Base-by-base conservation (phyloP, 192 early-diverging fungal species). In the Gigaspora rosea region DNA sequence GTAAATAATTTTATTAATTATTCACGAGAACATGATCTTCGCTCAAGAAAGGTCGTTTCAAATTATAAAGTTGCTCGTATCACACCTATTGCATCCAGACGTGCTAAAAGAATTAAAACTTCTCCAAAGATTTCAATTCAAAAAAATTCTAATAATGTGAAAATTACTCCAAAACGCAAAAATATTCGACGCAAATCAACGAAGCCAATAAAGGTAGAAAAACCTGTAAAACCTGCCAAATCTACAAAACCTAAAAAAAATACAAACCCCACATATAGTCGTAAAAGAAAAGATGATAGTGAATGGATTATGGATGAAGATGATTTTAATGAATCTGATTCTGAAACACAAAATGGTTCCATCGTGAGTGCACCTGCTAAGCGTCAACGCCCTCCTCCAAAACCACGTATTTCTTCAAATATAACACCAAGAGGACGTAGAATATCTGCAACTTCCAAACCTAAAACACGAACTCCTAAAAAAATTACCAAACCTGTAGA, bases 271-370 rank as follows among this genome's bases (percentile, higher is more conserved):
- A 41, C 36, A 3, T 41, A 41, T 41, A 41, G 36, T 41, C 66
- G 48, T 69, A 69, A 69, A 13, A 69, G 20, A 15, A 69, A 51
- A 20, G 20, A 69, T 5, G 66, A 69, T 69, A 41, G 9, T 11
- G 66, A 69, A 50, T 69, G 66, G 66, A 41, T 11, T 12, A 41
- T 47, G 22, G 47, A 50, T 69, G 48, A 50, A 22, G 66, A n/a
- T 50, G 66, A 69, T n/a, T n/a, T n/a, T 69, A 22, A 50, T 69
- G 66, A 50, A 18, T 69, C 36, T 16, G 66, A 61, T 61, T 32
- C 58, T 27, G 58, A 61, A 61, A 27, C 18, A 9, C 27, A 18
- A 4, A 11, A 22, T 50, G 20, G 49, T 69, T 16, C 33, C 36
- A 36, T 27, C 27, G 18, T n/a, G 10, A 2, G 8, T 20, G 3